Evolutionary conservation across 768 basidiomycete species (phyloP), one percentile per base, ranked within the genome.

Genomic region (Crassisporium funariophilum): DNA sequence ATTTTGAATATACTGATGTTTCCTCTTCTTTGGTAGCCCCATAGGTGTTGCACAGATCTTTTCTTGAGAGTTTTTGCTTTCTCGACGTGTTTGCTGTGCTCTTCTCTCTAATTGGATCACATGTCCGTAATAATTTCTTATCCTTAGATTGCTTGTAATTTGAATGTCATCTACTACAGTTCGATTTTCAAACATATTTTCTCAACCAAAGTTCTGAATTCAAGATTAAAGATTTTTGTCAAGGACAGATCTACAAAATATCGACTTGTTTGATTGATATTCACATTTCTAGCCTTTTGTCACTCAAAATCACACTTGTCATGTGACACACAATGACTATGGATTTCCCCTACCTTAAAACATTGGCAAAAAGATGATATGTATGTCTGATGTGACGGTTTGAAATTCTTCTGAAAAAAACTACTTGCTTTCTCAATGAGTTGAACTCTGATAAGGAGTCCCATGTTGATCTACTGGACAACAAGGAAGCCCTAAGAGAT

Each of bases 341-440:
- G 35, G 35, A 36, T 16, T 36, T 36, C 35, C 35, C 15, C 35
- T 36, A 36, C 35, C 35, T 36, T 36, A 36, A 58, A 44, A 49
- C 55, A 1, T n/a, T n/a, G n/a, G n/a, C n/a, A n/a, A n/a, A n/a
- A n/a, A n/a, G n/a, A n/a, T n/a, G n/a, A n/a, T n/a, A n/a, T n/a
- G n/a, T n/a, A n/a, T n/a, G n/a, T n/a, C n/a, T n/a, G n/a, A n/a
- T n/a, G n/a, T n/a, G n/a, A n/a, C n/a, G n/a, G n/a, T n/a, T n/a
- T n/a, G n/a, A n/a, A n/a, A n/a, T n/a, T n/a, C n/a, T n/a, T n/a
- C n/a, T n/a, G n/a, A n/a, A n/a, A n/a, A n/a, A n/a, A n/a, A n/a
- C n/a, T n/a, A n/a, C n/a, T n/a, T n/a, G n/a, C n/a, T n/a, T n/a
- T n/a, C n/a, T n/a, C n/a, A n/a, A n/a, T n/a, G n/a, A n/a, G n/a